Evolutionary conservation across 805 yeast species (phyloP).

Genomic region (Debaryomyces tyrocola): DNA sequence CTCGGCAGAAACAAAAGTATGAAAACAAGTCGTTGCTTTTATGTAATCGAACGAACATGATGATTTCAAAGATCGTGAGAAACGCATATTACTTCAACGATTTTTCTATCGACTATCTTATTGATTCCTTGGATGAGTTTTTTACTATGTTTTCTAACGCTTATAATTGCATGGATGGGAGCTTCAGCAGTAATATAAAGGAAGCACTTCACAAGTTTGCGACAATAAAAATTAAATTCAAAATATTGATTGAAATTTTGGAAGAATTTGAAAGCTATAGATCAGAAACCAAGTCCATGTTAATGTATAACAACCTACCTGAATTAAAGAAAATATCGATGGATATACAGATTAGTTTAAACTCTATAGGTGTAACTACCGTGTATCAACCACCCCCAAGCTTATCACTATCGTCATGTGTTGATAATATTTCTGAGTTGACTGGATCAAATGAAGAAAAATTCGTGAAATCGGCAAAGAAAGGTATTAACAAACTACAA

Average conservation of each 20-base stretch:
- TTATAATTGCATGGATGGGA: neutral
- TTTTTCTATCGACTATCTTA: conserved; percentile 2
- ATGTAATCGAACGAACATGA: conserved; percentile 22
- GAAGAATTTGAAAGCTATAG: conserved; percentile 8
- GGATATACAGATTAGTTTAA: conserved; percentile 13
- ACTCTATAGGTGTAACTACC: conserved; percentile 11
- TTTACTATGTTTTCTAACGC: conserved; percentile 2
- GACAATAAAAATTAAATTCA: conserved; percentile 4
- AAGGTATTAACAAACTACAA: conserved; percentile 1
- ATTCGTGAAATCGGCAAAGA: conserved; percentile 1
- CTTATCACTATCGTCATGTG: conserved; percentile 8
- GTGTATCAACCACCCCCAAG: conserved; percentile 12
- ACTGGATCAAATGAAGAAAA: conserved; percentile 9
- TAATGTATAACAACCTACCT: conserved; percentile 13
- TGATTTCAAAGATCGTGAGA: conserved; percentile 3
- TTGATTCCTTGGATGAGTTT: conserved; percentile 2
- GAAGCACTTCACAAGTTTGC: conserved; percentile 2
- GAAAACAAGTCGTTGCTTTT: conserved; percentile 32
- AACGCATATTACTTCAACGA: conserved; percentile 4
- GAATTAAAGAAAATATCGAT: conserved; percentile 9
- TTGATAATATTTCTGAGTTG: conserved; percentile 7
- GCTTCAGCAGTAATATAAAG: neutral
- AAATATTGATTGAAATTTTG: conserved; percentile 5
- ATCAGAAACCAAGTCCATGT: conserved; percentile 7
- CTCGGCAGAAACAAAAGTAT: conserved; percentile 26